Evolutionary conservation across 1,284 basidiomycete species (phyloP).

Genomic region (Microbotryomycetes sp.): DNA sequence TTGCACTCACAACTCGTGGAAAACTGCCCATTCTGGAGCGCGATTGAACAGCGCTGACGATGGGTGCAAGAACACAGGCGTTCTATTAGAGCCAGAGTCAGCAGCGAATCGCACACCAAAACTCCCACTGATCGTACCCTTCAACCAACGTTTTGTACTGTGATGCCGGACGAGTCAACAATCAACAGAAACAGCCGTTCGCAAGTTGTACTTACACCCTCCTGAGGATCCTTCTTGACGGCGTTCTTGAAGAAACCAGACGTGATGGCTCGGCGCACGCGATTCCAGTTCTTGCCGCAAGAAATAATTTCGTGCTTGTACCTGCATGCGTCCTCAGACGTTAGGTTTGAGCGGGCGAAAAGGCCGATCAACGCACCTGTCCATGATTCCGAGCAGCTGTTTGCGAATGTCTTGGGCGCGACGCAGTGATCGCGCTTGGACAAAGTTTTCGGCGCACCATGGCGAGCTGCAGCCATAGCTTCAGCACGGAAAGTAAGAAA

Average conservation of each 20-base stretch:
- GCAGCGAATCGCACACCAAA: too few relatives aligned
- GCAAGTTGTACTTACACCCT: constrained; percentile 34
- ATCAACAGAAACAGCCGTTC: too few relatives aligned
- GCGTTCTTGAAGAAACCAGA: constrained; percentile 95
- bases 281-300: constrained; percentile 85
- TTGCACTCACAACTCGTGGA: constrained; percentile 66
- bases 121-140: constrained; percentile 51
- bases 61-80: constrained; percentile 95
- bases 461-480: constrained; percentile 11
- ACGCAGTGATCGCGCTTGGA: constrained; percentile 92
- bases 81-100: constrained; percentile 38
- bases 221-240: constrained; percentile 75
- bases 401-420: constrained; percentile 97
- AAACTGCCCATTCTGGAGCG: constrained; percentile 69
- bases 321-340: constrained; percentile 33
- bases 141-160: constrained; percentile 92
- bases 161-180: too few relatives aligned
- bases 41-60: constrained; percentile 96
- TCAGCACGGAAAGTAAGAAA: too few relatives aligned
- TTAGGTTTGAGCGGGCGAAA: constrained; percentile 34
- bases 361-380: constrained; percentile 54
- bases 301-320: constrained; percentile 91
- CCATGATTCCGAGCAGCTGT: constrained; percentile 97
- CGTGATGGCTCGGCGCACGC: constrained; percentile 89
- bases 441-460: constrained; percentile 62